Percentiles rank a stretch among this genome's conserved stretches.
Conservation (phyloP, 2,329 filamentous ascomycete genomes). For the Eurotiales sp. region DNA sequence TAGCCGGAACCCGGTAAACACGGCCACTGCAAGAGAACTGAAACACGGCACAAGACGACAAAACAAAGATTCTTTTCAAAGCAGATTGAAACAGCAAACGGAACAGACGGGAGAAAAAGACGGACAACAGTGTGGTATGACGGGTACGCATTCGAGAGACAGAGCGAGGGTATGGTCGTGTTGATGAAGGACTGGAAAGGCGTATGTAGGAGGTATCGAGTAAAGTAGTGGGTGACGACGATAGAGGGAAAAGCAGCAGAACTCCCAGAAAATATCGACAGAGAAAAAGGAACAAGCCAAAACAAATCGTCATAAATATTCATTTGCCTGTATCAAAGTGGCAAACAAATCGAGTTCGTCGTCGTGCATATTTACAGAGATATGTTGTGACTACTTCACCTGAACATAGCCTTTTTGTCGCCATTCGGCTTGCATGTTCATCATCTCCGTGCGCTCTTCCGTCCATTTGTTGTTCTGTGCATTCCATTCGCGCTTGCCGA, state of each 20-base stretch:
- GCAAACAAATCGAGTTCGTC: neutral
- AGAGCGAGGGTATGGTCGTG: neutral
- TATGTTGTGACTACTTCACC: constrained; percentile 12
- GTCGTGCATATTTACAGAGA: neutral
- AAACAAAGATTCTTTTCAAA: too few species aligned
- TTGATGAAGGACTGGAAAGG: neutral
- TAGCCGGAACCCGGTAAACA: too few species aligned
- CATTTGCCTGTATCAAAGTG: neutral
- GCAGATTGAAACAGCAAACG: neutral
- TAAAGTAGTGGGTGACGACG: constrained; percentile 1
- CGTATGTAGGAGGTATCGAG: neutral
- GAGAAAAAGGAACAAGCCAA: constrained; percentile 1
- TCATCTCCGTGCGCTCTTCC: constrained; percentile 36
- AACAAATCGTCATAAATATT: neutral
- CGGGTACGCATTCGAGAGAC: neutral
- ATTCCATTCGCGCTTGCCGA: constrained; percentile 48
- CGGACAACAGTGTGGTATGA: neutral
- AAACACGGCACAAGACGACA: too few species aligned
- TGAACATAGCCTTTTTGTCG: constrained; percentile 31
- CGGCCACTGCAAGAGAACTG: too few species aligned
- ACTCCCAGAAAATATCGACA: constrained; percentile 4
- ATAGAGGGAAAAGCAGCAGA: neutral
- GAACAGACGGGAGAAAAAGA: neutral
- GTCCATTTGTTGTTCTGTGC: constrained; percentile 46
- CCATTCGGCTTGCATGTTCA: constrained; percentile 38